These are phyloP conservation scores for Rhododendron molle DNA, from an alignment of 148 eudicot species.

Conservation along the genomic window DNA sequence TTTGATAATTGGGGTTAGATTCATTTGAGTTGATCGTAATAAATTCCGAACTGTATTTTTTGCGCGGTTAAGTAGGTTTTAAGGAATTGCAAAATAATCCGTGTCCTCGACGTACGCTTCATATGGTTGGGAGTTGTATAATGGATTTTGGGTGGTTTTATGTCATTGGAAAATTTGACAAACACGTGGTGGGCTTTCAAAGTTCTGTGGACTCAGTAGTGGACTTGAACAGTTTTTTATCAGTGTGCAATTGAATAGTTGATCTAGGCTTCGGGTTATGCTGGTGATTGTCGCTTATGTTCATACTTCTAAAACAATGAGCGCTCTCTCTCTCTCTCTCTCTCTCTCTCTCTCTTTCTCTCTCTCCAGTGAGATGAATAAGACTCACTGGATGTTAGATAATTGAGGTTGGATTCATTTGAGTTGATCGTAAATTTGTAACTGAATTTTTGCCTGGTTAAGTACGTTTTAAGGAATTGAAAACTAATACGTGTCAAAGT, in stretches of 20 bases:
- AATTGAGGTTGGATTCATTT: neutral
- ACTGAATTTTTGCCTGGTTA: neutral
- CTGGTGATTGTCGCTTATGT: too few relatives aligned
- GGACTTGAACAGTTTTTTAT: neutral
- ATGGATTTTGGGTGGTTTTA: neutral
- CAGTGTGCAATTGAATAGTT: too few relatives aligned
- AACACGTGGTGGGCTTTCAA: slow-evolving; percentile 16
- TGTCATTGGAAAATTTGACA: slow-evolving; percentile 9
- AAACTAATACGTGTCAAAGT: neutral
- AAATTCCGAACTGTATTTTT: neutral
- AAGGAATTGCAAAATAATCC: neutral
- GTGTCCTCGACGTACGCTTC: neutral
- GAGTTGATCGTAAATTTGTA: neutral
- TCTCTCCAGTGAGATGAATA: neutral
- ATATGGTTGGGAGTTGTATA: neutral
- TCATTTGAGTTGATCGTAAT: neutral
- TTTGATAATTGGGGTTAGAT: neutral
- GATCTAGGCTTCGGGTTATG: neutral
- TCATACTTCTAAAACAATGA: neutral
- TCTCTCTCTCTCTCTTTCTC: too few relatives aligned
- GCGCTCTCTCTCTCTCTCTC: neutral
- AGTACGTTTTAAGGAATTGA: neutral
- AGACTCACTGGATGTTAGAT: too few relatives aligned
- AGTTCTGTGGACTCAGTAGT: neutral
- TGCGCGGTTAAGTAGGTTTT: neutral